Evolutionary conservation across 75 land plant genomes (phyloP), one percentile per base, ranked within the genome.

Genomic region (Larix kaempferi): DNA sequence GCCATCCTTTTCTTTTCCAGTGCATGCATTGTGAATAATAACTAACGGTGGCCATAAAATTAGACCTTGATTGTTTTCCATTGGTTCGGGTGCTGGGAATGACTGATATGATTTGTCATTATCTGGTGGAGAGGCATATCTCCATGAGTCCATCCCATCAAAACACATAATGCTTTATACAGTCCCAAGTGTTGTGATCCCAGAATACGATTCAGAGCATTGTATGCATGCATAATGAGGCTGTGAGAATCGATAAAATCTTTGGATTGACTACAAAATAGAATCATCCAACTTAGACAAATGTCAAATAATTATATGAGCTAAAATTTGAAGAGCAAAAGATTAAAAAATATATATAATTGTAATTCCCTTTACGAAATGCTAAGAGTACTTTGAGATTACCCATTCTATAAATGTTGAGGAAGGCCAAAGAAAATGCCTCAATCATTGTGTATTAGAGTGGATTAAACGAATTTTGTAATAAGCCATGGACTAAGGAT

Each of bases 61-160:
- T 22, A 89, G 88, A 58, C 86, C 91, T 73, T 86, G 84, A 37
- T 81, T 81, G 57, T 78, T 56, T 54, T 81, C 79, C 59, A 56
- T 64, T 57, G 84, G 61, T 66, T 89, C 82, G 59, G 81, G 60
- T 67, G 64, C 44, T 16, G 82, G 19, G 63, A 83, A 52, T 13
- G 54, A 14, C 62, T 80, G 59, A 39, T 76, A 79, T 25, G 6
- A 22, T 78, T 75, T 78, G 39, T 29, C 22, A 77, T 22, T 49
- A 22, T 74, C 75, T 16, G 78, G 82, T 4, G 59, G 54, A 12
- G 74, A 64, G 2, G 26, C 25, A 72, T 59, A 58, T 25, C 75
- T 78, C 91, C 91, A 89, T 22, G n/a, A n/a, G n/a, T n/a, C n/a
- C 90, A 88, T n/a, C 86, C 86, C 90, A 89, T 83, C 62, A 89